phyloP scores from a whole-genome alignment of 257 asterid genomes.

The Catharanthus roseus region DNA sequence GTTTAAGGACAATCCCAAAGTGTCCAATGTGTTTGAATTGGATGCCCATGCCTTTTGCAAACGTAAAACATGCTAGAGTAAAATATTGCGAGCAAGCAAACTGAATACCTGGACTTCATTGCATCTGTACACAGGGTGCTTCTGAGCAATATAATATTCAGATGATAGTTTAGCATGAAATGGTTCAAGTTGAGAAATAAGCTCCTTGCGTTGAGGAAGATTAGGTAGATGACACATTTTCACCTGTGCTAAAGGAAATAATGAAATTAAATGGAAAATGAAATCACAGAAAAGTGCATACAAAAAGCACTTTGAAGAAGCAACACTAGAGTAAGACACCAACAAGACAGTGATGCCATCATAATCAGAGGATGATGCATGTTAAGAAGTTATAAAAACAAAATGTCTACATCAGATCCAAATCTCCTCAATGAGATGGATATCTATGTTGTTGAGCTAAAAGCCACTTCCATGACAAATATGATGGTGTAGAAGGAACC shows the following conservation, averaged over 20 bases:
- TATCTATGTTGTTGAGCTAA: neutral
- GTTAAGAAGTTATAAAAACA: neutral
- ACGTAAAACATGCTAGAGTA: neutral
- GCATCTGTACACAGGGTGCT: conserved; percentile 71
- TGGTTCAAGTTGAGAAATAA: conserved; percentile 61
- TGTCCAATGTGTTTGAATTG: neutral
- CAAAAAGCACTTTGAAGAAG: neutral
- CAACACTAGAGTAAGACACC: neutral
- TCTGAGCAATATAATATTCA: conserved; percentile 45
- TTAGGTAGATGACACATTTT: conserved; percentile 56
- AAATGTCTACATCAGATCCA: neutral
- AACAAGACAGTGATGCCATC: neutral
- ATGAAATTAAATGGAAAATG: neutral
- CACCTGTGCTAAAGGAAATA: conserved; percentile 40
- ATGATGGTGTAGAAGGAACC: neutral
- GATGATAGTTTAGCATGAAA: conserved; percentile 49
- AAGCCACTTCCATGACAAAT: neutral
- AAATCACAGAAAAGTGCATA: neutral
- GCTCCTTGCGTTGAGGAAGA: conserved; percentile 67
- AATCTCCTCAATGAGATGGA: neutral
- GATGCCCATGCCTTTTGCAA: neutral
- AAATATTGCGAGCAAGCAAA: neutral
- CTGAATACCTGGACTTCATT: conserved; percentile 64
- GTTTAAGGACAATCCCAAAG: neutral
- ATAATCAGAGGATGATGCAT: neutral